Evolutionary conservation across 352 stramenopile species (phyloP).

Genomic region (Elongisporangium anandrum): DNA sequence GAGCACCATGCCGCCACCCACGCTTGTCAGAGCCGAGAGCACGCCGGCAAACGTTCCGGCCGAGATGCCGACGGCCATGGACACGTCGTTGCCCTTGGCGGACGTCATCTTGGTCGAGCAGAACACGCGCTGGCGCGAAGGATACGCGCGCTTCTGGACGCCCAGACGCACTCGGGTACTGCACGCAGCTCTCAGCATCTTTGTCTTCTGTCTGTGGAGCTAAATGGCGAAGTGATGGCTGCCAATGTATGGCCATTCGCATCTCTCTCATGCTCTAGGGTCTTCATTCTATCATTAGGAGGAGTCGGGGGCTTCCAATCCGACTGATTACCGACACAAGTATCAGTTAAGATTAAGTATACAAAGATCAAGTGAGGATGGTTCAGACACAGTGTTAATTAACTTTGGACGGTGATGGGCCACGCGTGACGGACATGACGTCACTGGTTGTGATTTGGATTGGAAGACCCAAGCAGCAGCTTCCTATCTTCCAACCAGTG

Average conservation of each 20-base stretch:
- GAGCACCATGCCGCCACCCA: constrained; percentile 22
- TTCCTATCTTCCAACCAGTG: background rate
- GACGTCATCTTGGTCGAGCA: background rate
- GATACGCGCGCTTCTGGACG: background rate
- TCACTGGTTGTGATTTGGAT: background rate
- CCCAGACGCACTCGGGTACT: background rate
- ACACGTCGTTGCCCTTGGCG: background rate
- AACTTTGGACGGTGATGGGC: background rate
- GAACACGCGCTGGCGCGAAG: background rate
- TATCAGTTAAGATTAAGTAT: background rate
- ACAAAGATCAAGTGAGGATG: background rate
- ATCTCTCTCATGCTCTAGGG: background rate
- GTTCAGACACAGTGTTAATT: background rate
- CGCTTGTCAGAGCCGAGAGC: constrained; percentile 17
- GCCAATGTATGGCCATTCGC: background rate
- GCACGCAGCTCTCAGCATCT: background rate
- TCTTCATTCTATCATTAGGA: background rate
- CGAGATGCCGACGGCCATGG: background rate
- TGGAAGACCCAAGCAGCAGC: background rate
- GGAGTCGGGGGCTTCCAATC: background rate
- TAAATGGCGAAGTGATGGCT: background rate
- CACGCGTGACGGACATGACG: background rate
- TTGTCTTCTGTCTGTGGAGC: background rate
- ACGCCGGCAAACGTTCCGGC: constrained; percentile 9
- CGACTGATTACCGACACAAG: background rate